phyloP scores from a whole-genome alignment of 106 monocot species.

The Gastrodia elata region DNA sequence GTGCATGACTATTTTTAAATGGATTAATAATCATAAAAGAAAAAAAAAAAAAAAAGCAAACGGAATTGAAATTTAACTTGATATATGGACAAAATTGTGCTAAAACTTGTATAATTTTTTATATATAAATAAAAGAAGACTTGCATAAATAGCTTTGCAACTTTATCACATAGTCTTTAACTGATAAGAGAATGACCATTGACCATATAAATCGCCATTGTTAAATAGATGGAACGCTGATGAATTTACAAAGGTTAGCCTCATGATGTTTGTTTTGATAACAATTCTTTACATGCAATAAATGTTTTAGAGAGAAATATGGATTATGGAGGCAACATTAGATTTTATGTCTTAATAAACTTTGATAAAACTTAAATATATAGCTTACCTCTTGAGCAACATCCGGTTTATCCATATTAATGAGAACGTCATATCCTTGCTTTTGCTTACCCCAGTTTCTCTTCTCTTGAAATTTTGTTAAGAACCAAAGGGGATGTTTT shows the following conservation, averaged over 20 bases:
- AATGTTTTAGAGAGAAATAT: not conserved
- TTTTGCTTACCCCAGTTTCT: not conserved
- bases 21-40: not conserved
- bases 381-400: constrained; percentile 29
- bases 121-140: not conserved
- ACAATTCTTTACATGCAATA: too few species aligned
- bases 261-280: too few species aligned
- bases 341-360: not conserved
- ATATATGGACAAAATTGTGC: not conserved
- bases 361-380: not conserved
- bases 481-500: constrained; percentile 20
- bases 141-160: not conserved
- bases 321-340: not conserved
- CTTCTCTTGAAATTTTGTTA: not conserved
- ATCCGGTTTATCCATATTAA: constrained; percentile 29
- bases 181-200: too few species aligned
- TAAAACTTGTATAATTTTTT: not conserved
- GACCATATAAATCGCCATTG: too few species aligned
- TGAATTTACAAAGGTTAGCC: too few species aligned
- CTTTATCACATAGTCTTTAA: too few species aligned
- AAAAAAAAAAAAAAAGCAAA: not conserved
- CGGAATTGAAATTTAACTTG: not conserved
- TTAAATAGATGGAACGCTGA: too few species aligned
- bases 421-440: constrained; percentile 11
- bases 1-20: not conserved